These are phyloP conservation scores for Ordospora colligata DNA, from an alignment of 371 early-diverging fungal species.

Conservation along the genomic window DNA sequence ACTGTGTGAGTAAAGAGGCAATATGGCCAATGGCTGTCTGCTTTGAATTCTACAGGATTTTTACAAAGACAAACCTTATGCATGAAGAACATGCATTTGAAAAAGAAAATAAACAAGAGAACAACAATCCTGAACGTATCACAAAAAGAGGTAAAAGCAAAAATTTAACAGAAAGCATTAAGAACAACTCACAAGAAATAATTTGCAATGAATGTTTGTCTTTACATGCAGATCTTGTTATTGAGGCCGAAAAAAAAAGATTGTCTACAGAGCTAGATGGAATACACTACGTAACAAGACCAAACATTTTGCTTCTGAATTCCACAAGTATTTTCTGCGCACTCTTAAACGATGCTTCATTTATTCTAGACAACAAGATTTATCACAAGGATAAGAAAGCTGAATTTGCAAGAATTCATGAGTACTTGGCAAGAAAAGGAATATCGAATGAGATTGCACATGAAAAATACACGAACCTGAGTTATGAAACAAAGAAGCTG, in stretches of 20 bases:
- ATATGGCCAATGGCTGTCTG: not conserved
- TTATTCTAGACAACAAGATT: slow-evolving; percentile 5
- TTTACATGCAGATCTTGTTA: not conserved
- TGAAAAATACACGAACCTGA: slow-evolving; percentile 13
- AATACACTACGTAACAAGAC: not conserved
- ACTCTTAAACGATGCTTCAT: slow-evolving; percentile 6
- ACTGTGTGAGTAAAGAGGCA: not conserved
- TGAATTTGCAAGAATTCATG: slow-evolving; percentile 7
- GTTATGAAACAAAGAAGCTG: not conserved
- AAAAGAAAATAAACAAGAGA: not conserved
- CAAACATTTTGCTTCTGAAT: slow-evolving; percentile 2
- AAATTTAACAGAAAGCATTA: not conserved
- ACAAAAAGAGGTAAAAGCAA: not conserved
- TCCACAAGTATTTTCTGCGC: slow-evolving; percentile 1
- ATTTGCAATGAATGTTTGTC: not conserved
- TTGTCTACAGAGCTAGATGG: not conserved
- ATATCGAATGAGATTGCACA: not conserved
- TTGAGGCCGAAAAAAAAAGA: slow-evolving; percentile 2
- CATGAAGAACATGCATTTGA: not conserved
- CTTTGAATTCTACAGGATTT: not conserved
- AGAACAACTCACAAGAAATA: no score
- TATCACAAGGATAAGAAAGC: slow-evolving; percentile 4
- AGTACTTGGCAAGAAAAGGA: slow-evolving; percentile 20
- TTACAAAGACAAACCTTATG: not conserved
- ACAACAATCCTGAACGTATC: not conserved